Base-by-base conservation (phyloP, 768 basidiomycete species). In the Pholiota conissans region DNA sequence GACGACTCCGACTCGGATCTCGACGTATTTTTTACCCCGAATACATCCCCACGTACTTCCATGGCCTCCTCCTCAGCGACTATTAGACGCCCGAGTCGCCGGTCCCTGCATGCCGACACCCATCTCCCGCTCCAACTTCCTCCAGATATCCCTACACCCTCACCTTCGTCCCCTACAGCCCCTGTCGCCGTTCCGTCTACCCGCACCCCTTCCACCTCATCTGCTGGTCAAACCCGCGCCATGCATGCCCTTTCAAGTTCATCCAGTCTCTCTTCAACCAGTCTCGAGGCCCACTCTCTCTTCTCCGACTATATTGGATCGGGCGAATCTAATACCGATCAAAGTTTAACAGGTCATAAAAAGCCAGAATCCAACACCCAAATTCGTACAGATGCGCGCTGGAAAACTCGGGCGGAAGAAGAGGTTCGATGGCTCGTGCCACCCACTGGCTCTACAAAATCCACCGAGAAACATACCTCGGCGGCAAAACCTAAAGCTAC, bases 11-110 rank as follows among this genome's bases (percentile, higher is more conserved):
- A 72, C 61, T 69, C 69, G 52, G 67, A 69, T 27, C 57, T 65
- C 32, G 83, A 83, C 62, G 73, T 79, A 24, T 90, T 85, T 70
- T 90, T 84, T 68, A 90, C 87, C 0, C 85, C 86, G 16, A 73
- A 76, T 57, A 73, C 81, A 11, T 82, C 84, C 5, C 85, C 85
- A 16, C 73, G 79, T 30, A 73, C 78, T 3, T 83, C 83, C 5
- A 73, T 79, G 66, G 70, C 72, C 10, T 75, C 79, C 6, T 66
- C 71, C 1, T 57, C 59, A 18, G 55, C 58, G 6, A 63, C 74
- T 54, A 64, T 69, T 56, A 59, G 71, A 26, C 67, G 66, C 57
- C 62, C 64, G n/a, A 72, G 67, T 49, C 66, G 63, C 34, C 63
- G 54, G 48, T 72, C 61, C 26, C 58, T 64, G 55, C 69, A 45